Conservation (phyloP, 2,329 filamentous ascomycete species). For the Beauveria bassiana region DNA sequence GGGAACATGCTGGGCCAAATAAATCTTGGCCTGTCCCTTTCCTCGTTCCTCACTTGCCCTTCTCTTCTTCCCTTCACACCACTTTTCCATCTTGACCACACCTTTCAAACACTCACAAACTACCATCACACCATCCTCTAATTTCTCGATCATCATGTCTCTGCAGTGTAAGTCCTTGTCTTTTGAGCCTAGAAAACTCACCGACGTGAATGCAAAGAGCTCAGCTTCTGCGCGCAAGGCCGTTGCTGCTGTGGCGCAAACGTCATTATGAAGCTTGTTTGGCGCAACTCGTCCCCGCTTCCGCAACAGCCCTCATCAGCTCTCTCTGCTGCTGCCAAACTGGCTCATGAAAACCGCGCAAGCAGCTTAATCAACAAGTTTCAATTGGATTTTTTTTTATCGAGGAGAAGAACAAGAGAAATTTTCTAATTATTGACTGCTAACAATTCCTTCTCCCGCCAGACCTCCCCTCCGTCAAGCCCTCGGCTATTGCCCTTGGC, state of each 20-base stretch:
- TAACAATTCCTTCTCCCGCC: not conserved
- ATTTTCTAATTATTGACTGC: not conserved
- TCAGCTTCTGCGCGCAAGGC: not conserved
- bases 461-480: constrained; percentile 76
- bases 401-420: too few species aligned
- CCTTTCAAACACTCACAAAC: not conserved
- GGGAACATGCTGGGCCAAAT: not conserved
- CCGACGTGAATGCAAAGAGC: not conserved
- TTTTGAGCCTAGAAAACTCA: not conserved
- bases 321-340: not conserved
- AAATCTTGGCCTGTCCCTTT: constrained; percentile 4
- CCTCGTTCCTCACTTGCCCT: not conserved
- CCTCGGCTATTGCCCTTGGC: constrained; percentile 93
- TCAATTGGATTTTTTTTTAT: too few species aligned
- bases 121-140: not conserved
- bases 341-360: too few species aligned
- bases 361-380: too few species aligned
- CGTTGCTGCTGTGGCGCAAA: not conserved
- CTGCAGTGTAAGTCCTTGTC: constrained; percentile 44
- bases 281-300: not conserved
- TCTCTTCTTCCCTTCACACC: constrained; percentile 13
- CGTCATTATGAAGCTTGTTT: constrained; percentile 4
- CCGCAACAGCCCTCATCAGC: not conserved
- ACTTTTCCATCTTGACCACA: not conserved
- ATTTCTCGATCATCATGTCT: constrained; percentile 40